These are phyloP conservation scores for Jamesozyma lodderae DNA, from an alignment of 805 yeast genomes.

Conservation along the genomic window DNA sequence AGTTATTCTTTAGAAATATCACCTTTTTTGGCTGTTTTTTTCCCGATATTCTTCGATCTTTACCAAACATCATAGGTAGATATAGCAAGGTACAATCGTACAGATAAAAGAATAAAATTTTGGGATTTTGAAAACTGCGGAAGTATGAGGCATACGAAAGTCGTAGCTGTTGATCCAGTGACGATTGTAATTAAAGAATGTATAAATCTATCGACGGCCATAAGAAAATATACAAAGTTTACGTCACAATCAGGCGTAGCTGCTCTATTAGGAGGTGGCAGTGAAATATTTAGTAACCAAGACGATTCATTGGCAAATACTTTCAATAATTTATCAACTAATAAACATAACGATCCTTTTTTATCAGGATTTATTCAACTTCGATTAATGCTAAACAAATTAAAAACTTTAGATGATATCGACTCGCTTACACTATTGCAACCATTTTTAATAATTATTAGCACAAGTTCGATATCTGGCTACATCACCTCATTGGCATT, in stretches of 20 bases:
- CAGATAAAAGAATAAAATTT: no score
- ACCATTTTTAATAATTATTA: slow-evolving; percentile 79
- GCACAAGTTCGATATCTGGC: slow-evolving; percentile 80
- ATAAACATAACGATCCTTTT: slow-evolving; percentile 44
- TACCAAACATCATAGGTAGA: no score
- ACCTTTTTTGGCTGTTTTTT: no score
- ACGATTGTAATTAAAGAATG: slow-evolving; percentile 85
- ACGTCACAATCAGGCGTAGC: slow-evolving; percentile 64
- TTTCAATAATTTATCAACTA: slow-evolving; percentile 26
- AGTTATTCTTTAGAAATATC: no score
- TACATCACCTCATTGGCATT: slow-evolving; percentile 75
- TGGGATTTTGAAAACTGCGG: not conserved
- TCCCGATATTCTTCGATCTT: no score
- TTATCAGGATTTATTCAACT: slow-evolving; percentile 73
- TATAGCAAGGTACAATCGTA: no score
- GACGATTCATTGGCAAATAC: slow-evolving; percentile 33
- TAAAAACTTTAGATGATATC: slow-evolving; percentile 42
- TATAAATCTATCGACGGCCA: slow-evolving; percentile 73
- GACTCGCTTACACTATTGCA: slow-evolving; percentile 69
- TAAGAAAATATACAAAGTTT: slow-evolving; percentile 77
- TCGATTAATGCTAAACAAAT: slow-evolving; percentile 56
- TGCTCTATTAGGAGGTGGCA: slow-evolving; percentile 64
- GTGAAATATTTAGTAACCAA: slow-evolving; percentile 41
- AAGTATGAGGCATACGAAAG: not conserved
- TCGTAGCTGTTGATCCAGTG: slow-evolving; percentile 55